Evolutionary conservation across 1,284 basidiomycete genomes (phyloP).

Genomic region (Pholiota adiposa): DNA sequence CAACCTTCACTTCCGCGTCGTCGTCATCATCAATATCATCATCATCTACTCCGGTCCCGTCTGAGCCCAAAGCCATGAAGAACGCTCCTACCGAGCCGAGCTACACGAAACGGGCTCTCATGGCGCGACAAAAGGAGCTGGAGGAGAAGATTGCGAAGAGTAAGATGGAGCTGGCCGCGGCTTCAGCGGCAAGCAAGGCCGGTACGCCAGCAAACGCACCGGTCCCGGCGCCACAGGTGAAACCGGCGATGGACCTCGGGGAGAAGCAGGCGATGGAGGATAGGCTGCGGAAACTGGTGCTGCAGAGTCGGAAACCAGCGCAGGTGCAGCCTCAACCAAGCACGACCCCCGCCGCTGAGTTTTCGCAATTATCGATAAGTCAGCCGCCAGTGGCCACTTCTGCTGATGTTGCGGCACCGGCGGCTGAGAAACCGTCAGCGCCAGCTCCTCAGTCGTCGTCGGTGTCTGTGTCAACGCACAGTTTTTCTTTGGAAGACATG

Average conservation of each 20-base stretch:
- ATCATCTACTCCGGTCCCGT: constrained; percentile 26
- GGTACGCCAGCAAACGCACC: not conserved
- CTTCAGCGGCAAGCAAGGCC: constrained; percentile 8
- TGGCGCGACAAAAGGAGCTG: constrained; percentile 45
- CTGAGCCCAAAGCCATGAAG: constrained; percentile 44
- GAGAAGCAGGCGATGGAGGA: constrained; percentile 41
- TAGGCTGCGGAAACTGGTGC: constrained; percentile 41
- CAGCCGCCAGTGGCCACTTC: not conserved
- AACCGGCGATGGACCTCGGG: constrained; percentile 17
- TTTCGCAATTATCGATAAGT: not conserved
- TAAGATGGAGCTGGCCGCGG: constrained; percentile 32
- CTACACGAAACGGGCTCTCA: constrained; percentile 37
- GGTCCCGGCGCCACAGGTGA: not conserved
- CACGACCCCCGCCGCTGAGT: constrained; percentile 5
- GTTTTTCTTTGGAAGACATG: constrained; percentile 48
- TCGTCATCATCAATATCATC: constrained; percentile 11
- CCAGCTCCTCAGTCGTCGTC: constrained; percentile 3
- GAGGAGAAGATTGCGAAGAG: constrained; percentile 44
- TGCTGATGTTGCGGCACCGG: not conserved
- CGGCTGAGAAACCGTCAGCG: constrained; percentile 4
- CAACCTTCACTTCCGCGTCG: constrained; percentile 3
- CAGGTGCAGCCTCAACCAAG: constrained; percentile 13
- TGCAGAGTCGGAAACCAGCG: constrained; percentile 41
- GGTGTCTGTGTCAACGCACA: constrained; percentile 17
- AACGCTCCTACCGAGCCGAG: constrained; percentile 41